These are phyloP conservation scores for Coemansia sp. DNA, from an alignment of 192 early-diverging fungal genomes.

Conservation along the genomic window DNA sequence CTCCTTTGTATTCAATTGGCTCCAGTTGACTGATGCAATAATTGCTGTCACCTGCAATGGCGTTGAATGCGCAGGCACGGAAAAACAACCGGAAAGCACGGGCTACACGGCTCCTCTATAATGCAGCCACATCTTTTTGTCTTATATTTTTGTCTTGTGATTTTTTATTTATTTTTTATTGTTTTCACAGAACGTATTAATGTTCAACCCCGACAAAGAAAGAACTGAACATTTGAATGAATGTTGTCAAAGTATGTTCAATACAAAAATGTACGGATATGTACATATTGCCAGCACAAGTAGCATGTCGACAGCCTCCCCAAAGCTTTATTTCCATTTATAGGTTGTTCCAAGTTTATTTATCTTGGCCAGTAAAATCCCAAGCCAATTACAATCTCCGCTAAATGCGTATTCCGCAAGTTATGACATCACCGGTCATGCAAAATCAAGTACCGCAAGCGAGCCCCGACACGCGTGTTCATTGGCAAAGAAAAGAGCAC, in stretches of 20 bases:
- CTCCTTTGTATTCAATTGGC: slow-evolving; percentile 1
- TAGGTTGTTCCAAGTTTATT: not conserved
- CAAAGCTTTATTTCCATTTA: not conserved
- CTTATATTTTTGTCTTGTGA: not conserved
- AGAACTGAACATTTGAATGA: not conserved
- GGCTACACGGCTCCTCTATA: not conserved
- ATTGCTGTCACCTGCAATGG: not conserved
- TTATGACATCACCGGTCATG: not conserved
- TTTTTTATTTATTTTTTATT: not conserved
- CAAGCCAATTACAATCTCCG: not conserved
- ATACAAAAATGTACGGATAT: not conserved
- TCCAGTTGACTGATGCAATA: slow-evolving; percentile 1
- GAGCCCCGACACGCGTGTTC: not conserved
- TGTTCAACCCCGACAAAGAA: not conserved
- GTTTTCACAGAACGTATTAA: not conserved
- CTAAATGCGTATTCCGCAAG: not conserved
- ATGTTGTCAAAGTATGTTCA: not conserved
- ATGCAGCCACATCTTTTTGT: slow-evolving; percentile 1
- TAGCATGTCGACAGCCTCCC: not conserved
- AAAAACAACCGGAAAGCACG: not conserved
- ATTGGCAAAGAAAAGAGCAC: not conserved
- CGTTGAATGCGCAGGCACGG: not conserved
- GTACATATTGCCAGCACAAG: not conserved
- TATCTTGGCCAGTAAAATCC: not conserved
- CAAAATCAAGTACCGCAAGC: not conserved